These are phyloP conservation scores for Trichomonascaceae sp. DNA, from an alignment of 1,139 yeast genomes.

Conservation along the genomic window DNA sequence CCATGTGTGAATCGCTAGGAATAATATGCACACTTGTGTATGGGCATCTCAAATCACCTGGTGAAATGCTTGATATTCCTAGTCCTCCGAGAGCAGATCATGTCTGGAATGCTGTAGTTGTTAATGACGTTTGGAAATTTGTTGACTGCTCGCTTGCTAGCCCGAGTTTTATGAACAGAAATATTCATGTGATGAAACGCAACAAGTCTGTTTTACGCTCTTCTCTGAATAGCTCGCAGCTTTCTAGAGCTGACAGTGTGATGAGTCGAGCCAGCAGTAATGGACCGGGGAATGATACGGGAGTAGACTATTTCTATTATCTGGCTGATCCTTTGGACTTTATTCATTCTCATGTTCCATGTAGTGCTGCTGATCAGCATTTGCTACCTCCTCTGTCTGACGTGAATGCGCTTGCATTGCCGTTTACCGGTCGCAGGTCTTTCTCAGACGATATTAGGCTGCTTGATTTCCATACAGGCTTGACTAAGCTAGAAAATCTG, in stretches of 20 bases:
- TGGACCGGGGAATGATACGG: background rate
- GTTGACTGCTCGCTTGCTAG: conserved; percentile 66
- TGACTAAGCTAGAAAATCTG: conserved; percentile 63
- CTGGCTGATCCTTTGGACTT: conserved; percentile 67
- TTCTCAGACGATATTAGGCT: conserved; percentile 53
- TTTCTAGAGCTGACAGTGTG: background rate
- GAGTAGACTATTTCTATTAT: conserved; percentile 57
- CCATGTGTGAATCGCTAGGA: conserved; percentile 63
- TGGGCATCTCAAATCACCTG: conserved; percentile 81
- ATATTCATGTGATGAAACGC: conserved; percentile 17
- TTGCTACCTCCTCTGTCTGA: conserved; percentile 79
- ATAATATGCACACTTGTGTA: conserved; percentile 69
- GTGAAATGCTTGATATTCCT: conserved; percentile 40
- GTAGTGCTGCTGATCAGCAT: conserved; percentile 72
- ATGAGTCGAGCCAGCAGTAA: background rate
- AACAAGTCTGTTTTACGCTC: conserved; percentile 21
- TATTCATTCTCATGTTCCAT: conserved; percentile 82
- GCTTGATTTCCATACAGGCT: conserved; percentile 67
- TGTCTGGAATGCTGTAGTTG: conserved; percentile 76
- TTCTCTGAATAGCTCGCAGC: background rate
- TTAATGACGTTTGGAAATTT: conserved; percentile 73
- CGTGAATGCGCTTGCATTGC: conserved; percentile 70
- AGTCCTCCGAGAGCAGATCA: conserved; percentile 61
- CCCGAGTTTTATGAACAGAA: conserved; percentile 42
- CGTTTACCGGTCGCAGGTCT: conserved; percentile 79